A percentile compares a stretch with the other conserved stretches of the same genome.
These are phyloP conservation scores for Tricholoma furcatifolium DNA, from an alignment of 768 basidiomycete species.

Conservation along the genomic window DNA sequence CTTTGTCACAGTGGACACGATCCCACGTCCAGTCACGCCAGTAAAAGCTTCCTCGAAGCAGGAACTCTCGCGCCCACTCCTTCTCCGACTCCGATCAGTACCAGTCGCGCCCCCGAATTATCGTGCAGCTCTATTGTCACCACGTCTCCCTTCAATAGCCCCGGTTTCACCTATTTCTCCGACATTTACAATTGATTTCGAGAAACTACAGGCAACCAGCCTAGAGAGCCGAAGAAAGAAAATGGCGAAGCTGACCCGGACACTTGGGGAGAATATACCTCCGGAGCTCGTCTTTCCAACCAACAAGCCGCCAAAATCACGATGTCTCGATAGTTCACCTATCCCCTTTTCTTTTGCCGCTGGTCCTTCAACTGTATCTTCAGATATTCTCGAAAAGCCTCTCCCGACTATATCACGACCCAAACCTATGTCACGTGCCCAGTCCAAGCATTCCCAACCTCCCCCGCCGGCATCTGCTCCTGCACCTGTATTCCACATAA, in stretches of 20 bases:
- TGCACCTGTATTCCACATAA: neutral
- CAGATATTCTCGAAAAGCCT: neutral
- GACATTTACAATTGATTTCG: slow-evolving; percentile 19
- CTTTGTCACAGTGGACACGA: too few species aligned
- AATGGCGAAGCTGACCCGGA: slow-evolving; percentile 50
- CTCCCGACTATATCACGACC: slow-evolving; percentile 11
- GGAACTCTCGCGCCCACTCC: slow-evolving; percentile 18
- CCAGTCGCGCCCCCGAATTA: slow-evolving; percentile 14
- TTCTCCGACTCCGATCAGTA: slow-evolving; percentile 18
- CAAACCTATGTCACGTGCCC: neutral
- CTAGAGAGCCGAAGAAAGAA: slow-evolving; percentile 35
- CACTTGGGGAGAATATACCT: slow-evolving; percentile 52
- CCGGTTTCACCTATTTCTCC: slow-evolving; percentile 23
- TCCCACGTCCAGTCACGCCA: neutral
- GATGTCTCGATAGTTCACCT: neutral
- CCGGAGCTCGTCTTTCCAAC: slow-evolving; percentile 42
- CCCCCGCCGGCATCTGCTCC: neutral
- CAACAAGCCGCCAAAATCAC: neutral
- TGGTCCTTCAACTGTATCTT: neutral
- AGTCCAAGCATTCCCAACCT: neutral
- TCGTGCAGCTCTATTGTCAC: slow-evolving; percentile 14
- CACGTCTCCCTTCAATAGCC: slow-evolving; percentile 13
- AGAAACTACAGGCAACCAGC: slow-evolving; percentile 22
- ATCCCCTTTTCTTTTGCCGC: neutral
- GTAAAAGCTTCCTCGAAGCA: slow-evolving; percentile 14